phyloP scores from a whole-genome alignment of 2,329 filamentous ascomycete species.

The Cordyceps fumosorosea region DNA sequence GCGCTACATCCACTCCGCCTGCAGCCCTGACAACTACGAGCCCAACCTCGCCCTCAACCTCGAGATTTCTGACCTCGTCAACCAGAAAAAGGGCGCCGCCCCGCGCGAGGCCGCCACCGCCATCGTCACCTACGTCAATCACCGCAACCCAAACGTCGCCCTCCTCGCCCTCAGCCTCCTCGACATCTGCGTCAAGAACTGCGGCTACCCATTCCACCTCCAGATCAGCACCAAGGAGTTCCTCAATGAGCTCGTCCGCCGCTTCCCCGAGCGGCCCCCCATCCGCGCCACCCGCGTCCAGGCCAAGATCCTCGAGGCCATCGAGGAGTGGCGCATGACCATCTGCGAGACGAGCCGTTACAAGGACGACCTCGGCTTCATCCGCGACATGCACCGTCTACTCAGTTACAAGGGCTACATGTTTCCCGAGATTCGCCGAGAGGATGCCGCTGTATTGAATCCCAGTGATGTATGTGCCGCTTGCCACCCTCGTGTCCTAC shows the following conservation, averaged over 20 bases:
- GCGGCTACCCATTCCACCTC: conserved; percentile 96
- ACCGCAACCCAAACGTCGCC: conserved; percentile 92
- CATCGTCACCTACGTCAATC: conserved; percentile 92
- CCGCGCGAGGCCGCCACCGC: conserved; percentile 90
- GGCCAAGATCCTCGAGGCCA: conserved; percentile 85
- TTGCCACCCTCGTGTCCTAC: background rate
- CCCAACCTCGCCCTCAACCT: conserved; percentile 94
- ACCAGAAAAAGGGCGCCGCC: conserved; percentile 92
- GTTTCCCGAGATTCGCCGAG: conserved; percentile 84
- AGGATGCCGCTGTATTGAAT: conserved; percentile 94
- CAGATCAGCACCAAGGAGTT: conserved; percentile 99
- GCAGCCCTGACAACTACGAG: conserved; percentile 95
- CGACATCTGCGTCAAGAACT: conserved; percentile 99
- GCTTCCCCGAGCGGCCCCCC: conserved; percentile 90
- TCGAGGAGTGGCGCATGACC: conserved; percentile 96
- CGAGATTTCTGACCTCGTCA: conserved; percentile 94
- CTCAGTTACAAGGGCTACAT: conserved; percentile 95
- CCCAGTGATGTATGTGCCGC: conserved; percentile 75
- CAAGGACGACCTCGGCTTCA: conserved; percentile 93
- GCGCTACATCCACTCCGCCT: conserved; percentile 92
- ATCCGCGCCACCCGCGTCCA: conserved; percentile 82
- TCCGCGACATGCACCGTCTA: conserved; percentile 93
- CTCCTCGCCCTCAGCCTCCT: conserved; percentile 85
- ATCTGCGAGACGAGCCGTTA: conserved; percentile 98
- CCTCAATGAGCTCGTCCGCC: conserved; percentile 91